phyloP scores from a whole-genome alignment of 2,329 filamentous ascomycete genomes.

The Fusarium fujikuroi region DNA sequence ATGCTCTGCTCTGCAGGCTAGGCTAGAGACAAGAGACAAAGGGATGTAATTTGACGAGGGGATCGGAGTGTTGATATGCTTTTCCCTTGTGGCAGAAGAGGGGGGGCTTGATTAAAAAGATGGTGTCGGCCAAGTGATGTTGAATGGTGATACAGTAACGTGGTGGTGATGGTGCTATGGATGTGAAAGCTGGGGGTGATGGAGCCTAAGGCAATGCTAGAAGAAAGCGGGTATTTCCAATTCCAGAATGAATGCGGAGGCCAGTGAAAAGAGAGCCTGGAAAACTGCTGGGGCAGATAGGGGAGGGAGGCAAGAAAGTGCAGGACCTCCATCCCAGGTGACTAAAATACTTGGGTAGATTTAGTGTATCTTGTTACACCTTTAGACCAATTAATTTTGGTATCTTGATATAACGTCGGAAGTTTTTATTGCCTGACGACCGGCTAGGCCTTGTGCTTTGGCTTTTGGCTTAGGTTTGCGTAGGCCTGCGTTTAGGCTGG shows the following conservation, averaged over 20 bases:
- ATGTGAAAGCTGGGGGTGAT: conserved; percentile 10
- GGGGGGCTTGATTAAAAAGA: conserved; percentile 24
- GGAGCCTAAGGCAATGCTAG: conserved; percentile 14
- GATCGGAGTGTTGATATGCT: conserved; percentile 40
- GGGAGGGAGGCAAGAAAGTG: not conserved
- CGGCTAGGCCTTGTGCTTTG: not conserved
- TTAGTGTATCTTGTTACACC: no score
- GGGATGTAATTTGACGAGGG: conserved; percentile 15
- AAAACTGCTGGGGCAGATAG: not conserved
- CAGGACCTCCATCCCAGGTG: not conserved
- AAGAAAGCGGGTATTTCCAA: conserved; percentile 5
- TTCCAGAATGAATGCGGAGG: conserved; percentile 23
- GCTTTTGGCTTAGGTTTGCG: not conserved
- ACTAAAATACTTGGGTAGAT: not conserved
- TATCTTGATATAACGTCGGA: not conserved
- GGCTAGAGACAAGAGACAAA: not conserved
- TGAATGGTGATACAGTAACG: conserved; percentile 24
- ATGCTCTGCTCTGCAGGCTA: conserved; percentile 17
- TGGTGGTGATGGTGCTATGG: not conserved
- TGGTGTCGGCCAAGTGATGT: conserved; percentile 35
- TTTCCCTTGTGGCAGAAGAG: conserved; percentile 23
- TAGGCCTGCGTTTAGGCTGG: not conserved
- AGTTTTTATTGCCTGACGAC: not conserved
- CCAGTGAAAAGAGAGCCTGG: not conserved
- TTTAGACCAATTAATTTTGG: not conserved